A percentile compares a stretch with the other conserved stretches of the same genome.
Conservation (phyloP, 208 protist species). For the Leishmania mexicana region DNA sequence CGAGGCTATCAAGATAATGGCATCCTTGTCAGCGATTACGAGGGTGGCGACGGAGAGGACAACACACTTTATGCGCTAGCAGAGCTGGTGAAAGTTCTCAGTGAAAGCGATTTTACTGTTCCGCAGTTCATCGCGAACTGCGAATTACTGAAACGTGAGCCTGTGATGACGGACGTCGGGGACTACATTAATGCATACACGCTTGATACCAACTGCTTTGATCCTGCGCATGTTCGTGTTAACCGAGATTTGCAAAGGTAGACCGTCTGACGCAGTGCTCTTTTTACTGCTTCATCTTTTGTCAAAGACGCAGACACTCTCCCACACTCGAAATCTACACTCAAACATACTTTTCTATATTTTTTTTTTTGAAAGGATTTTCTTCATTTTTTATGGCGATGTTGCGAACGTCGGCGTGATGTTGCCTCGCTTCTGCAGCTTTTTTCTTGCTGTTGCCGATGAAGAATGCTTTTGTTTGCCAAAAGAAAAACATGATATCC, state of each 20-base stretch:
- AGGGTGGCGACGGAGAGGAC: slow-evolving; percentile 85
- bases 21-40: slow-evolving; percentile 93
- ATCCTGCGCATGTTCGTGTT: slow-evolving; percentile 75
- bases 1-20: slow-evolving; percentile 91
- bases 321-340: not conserved
- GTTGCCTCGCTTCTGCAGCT: not conserved
- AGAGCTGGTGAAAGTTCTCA: slow-evolving; percentile 74
- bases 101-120: slow-evolving; percentile 84
- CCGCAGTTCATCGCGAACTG: slow-evolving; percentile 88
- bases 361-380: slow-evolving; percentile 1
- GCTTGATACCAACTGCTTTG: slow-evolving; percentile 77
- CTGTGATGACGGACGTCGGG: slow-evolving; percentile 90
- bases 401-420: not conserved
- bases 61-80: slow-evolving; percentile 89
- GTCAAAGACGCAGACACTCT: not conserved
- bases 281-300: slow-evolving; percentile 14
- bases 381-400: not conserved
- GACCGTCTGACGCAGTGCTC: slow-evolving; percentile 1
- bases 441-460: not conserved
- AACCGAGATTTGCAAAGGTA: slow-evolving; percentile 79
- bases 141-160: slow-evolving; percentile 61
- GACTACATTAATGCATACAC: slow-evolving; percentile 92
- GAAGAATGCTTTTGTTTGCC: not conserved
- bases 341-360: not conserved
- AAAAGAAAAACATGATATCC: not conserved